These are phyloP conservation scores for Debaryomyces tyrocola DNA, from an alignment of 805 yeast genomes.

Conservation along the genomic window DNA sequence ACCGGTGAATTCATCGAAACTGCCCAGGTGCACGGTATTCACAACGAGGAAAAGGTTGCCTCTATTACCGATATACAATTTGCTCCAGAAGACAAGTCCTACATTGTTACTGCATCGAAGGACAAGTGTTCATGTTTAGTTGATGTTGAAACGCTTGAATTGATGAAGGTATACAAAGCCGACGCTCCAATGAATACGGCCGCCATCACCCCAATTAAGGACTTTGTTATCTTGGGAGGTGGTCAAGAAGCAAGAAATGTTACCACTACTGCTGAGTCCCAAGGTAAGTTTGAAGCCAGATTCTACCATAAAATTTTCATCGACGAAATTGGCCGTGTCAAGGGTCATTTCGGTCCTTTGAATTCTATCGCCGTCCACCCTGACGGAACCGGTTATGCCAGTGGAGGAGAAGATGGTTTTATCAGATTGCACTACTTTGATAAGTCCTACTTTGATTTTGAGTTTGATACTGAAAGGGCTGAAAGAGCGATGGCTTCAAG, in stretches of 20 bases:
- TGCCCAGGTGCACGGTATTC: constrained; percentile 69
- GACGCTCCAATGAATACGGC: constrained; percentile 97
- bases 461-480: constrained; percentile 86
- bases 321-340: constrained; percentile 95
- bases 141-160: constrained; percentile 72
- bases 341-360: constrained; percentile 99
- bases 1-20: constrained; percentile 70
- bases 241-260: constrained; percentile 99
- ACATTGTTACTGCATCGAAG: constrained; percentile 89
- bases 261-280: constrained; percentile 90
- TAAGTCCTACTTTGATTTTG: constrained; percentile 88
- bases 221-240: constrained; percentile 92
- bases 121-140: constrained; percentile 81
- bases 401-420: constrained; percentile 98
- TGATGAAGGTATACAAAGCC: constrained; percentile 73
- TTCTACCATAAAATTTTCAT: constrained; percentile 92
- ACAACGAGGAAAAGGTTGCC: constrained; percentile 43
- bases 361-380: constrained; percentile 94
- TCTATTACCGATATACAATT: constrained; percentile 85
- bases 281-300: constrained; percentile 96
- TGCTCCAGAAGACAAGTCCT: constrained; percentile 74
- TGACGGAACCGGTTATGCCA: constrained; percentile 87
- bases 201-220: constrained; percentile 88
- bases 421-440: constrained; percentile 93
- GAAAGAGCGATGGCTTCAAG: constrained; percentile 50